A percentile compares a stretch with the other conserved stretches of the same genome.
phyloP scores from a whole-genome alignment of 2,329 filamentous ascomycete genomes.

The Acrocalymma vagum region DNA sequence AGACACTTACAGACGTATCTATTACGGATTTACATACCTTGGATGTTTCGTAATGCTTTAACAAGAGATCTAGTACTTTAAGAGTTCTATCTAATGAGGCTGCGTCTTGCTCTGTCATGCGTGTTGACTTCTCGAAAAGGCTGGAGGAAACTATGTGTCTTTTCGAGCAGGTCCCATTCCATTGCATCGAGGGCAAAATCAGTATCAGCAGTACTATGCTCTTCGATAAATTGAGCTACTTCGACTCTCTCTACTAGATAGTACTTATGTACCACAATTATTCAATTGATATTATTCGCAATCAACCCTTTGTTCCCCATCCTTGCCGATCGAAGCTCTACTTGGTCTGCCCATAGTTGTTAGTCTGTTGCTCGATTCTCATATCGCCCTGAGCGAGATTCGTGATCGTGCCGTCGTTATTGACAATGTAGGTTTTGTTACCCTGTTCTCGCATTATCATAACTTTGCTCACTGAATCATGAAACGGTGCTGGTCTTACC shows the following conservation, averaged over 20 bases:
- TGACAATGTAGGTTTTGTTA: slow-evolving; percentile 10
- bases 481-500: slow-evolving; percentile 7
- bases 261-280: slow-evolving; percentile 4
- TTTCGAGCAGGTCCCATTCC: slow-evolving; percentile 8
- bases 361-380: slow-evolving; percentile 11
- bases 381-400: slow-evolving; percentile 11
- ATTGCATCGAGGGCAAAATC: neutral
- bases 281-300: slow-evolving; percentile 6
- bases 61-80: slow-evolving; percentile 3
- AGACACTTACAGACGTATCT: neutral
- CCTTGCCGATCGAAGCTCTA: slow-evolving; percentile 9
- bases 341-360: slow-evolving; percentile 10
- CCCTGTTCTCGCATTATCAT: slow-evolving; percentile 9
- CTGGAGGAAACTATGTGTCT: slow-evolving; percentile 5
- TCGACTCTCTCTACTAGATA: slow-evolving; percentile 4
- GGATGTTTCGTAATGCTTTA: slow-evolving; percentile 4
- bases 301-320: too few species aligned
- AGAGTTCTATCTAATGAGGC: slow-evolving; percentile 5
- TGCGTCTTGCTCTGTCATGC: slow-evolving; percentile 6
- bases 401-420: slow-evolving; percentile 10
- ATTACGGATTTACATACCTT: slow-evolving; percentile 4
- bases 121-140: slow-evolving; percentile 7
- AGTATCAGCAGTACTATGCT: slow-evolving; percentile 1
- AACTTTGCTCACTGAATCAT: slow-evolving; percentile 9
- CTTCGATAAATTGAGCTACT: slow-evolving; percentile 3